These are phyloP conservation scores for Trichoderma brevicompactum DNA, from an alignment of 2,329 filamentous ascomycete genomes.

Conservation along the genomic window DNA sequence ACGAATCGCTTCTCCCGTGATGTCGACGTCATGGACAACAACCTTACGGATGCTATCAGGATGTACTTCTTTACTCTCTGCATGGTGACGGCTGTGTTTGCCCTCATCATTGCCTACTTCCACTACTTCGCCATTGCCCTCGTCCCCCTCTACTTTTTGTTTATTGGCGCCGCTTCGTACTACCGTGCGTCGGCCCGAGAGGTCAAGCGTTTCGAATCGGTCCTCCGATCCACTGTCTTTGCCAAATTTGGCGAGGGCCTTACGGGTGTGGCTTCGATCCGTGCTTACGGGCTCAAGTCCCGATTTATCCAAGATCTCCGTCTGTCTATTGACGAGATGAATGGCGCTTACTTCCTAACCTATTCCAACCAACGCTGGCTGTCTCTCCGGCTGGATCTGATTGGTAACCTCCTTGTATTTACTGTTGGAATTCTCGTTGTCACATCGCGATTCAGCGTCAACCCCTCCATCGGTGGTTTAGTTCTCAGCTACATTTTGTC, in stretches of 20 bases:
- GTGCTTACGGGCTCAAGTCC: slow-evolving; percentile 81
- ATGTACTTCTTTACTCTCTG: slow-evolving; percentile 89
- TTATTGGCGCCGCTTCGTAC: slow-evolving; percentile 81
- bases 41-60: slow-evolving; percentile 82
- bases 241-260: slow-evolving; percentile 90
- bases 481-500: slow-evolving; percentile 91
- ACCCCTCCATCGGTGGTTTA: slow-evolving; percentile 82
- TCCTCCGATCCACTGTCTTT: slow-evolving; percentile 86
- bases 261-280: slow-evolving; percentile 80
- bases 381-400: slow-evolving; percentile 79
- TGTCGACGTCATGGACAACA: slow-evolving; percentile 96
- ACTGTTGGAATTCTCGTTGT: slow-evolving; percentile 88
- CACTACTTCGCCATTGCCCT: slow-evolving; percentile 76
- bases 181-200: slow-evolving; percentile 91
- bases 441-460: slow-evolving; percentile 83
- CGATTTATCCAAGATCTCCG: slow-evolving; percentile 74
- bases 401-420: slow-evolving; percentile 85
- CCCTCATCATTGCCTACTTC: slow-evolving; percentile 92
- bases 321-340: slow-evolving; percentile 83
- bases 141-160: slow-evolving; percentile 71
- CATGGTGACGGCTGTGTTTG: slow-evolving; percentile 82
- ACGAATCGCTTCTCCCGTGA: slow-evolving; percentile 96
- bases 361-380: slow-evolving; percentile 97
- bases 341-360: slow-evolving; percentile 91
- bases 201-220: slow-evolving; percentile 90